phyloP scores from a whole-genome alignment of 345 rosid species.

The Lumnitzera racemosa region DNA sequence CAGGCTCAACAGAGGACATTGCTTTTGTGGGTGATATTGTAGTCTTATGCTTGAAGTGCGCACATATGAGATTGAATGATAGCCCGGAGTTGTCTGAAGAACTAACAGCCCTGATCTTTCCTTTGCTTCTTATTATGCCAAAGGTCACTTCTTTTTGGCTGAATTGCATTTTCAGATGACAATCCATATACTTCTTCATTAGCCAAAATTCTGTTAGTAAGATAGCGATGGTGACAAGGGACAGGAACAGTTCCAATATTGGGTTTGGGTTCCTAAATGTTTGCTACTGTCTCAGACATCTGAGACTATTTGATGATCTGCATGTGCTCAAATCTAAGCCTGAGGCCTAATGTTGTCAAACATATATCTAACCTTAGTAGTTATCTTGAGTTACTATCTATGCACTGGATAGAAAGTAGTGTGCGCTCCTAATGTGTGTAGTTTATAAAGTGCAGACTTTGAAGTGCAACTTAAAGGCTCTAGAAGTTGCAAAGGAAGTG shows the following conservation, averaged over 20 bases:
- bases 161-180: no score
- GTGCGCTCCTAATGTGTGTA: not conserved
- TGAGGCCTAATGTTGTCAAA: not conserved
- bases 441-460: constrained; percentile 45
- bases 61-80: constrained; percentile 34
- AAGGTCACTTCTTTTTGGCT: constrained; percentile 36
- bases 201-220: no score
- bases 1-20: constrained; percentile 46
- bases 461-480: constrained; percentile 46
- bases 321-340: not conserved
- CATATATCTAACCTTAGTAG: no score
- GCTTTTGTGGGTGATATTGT: constrained; percentile 52
- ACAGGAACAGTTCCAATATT: no score
- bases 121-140: constrained; percentile 59
- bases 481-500: constrained; percentile 51
- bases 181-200: no score
- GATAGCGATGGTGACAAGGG: no score
- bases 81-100: constrained; percentile 36
- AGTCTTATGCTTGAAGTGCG: constrained; percentile 42
- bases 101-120: constrained; percentile 66
- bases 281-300: no score
- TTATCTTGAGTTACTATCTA: constrained; percentile 1
- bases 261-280: no score
- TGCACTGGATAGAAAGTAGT: not conserved
- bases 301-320: no score